A percentile compares a stretch with the other conserved stretches of the same genome.
phyloP scores from a whole-genome alignment of 352 stramenopile genomes.

The Phytophthora parvispora region DNA sequence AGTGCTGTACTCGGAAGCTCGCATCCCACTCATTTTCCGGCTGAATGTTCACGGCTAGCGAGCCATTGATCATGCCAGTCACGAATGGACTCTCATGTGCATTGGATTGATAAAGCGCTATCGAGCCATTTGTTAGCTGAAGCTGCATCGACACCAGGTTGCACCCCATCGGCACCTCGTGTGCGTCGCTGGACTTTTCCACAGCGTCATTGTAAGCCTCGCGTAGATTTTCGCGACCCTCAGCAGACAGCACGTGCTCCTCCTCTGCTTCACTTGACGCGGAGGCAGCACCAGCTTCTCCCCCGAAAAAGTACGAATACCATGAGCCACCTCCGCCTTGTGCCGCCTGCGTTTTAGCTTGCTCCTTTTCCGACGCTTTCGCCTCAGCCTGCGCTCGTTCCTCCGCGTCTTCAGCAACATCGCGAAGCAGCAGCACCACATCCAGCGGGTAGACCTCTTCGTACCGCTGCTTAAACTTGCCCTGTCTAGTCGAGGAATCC shows the following conservation, averaged over 20 bases:
- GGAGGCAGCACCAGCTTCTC: slow-evolving; percentile 13
- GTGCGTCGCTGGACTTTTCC: slow-evolving; percentile 50
- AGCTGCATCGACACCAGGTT: slow-evolving; percentile 78
- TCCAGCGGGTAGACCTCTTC: slow-evolving; percentile 79
- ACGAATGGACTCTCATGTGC: slow-evolving; percentile 56
- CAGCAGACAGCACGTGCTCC: slow-evolving; percentile 64
- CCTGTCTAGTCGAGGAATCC: slow-evolving; percentile 53
- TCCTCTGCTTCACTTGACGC: slow-evolving; percentile 27
- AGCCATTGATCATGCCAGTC: slow-evolving; percentile 56
- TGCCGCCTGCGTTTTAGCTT: slow-evolving; percentile 22
- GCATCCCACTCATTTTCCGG: slow-evolving; percentile 78
- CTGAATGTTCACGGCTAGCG: slow-evolving; percentile 66
- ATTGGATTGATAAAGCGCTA: slow-evolving; percentile 65
- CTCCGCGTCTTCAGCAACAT: slow-evolving; percentile 71
- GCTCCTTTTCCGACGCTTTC: slow-evolving; percentile 30
- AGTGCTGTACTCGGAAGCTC: slow-evolving; percentile 68
- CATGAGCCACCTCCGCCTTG: slow-evolving; percentile 56
- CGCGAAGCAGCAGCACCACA: slow-evolving; percentile 68
- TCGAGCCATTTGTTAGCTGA: slow-evolving; percentile 60
- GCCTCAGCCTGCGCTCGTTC: slow-evolving; percentile 42
- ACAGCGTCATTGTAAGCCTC: slow-evolving; percentile 82
- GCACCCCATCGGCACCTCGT: slow-evolving; percentile 67
- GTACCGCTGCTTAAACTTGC: slow-evolving; percentile 53
- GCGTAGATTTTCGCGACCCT: slow-evolving; percentile 76
- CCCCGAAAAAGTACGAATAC: slow-evolving; percentile 88